Evolutionary conservation across 495 filamentous ascomycete genomes (phyloP), one percentile per base, ranked within the genome.

Genomic region (Jackrogersella multiformis): DNA sequence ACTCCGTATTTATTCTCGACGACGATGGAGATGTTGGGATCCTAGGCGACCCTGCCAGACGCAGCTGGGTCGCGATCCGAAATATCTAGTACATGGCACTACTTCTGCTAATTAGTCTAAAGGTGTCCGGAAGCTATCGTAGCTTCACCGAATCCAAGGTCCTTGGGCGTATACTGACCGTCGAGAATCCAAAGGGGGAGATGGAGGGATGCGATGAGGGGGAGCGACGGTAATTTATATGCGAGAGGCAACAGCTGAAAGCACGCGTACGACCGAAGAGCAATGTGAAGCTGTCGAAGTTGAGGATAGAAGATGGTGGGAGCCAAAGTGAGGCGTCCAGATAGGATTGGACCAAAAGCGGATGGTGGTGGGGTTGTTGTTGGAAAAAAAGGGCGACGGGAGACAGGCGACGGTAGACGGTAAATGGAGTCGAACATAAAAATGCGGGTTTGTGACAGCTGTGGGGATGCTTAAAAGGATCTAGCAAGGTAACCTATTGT

Each of bases 41-140:
- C 64, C 57, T 41, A 55, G 64, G 68, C 70, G 70, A 71, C 67
- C 64, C 61, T 69, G 56, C 62, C 73, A 67, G 64, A 64, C 57
- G 60, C 73, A 64, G 77, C 78, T 74, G 75, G 75, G 76, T 75
- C 79, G 79, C 79, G 73, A 76, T 74, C 66, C 49, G 62, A 64
- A 23, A 69, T 58, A 71, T 70, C 72, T 79, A 82, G 77, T 76
- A 78, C 81, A 83, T 83, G 68, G 70, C 78, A 74, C 76, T 78
- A 67, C 30, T 61, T 38, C 24, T 48, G 66, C 36, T 24, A 46
- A 71, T 81, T 69, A 81, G 80, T 72, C 49, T 38, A 30, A n/a
- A 48, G 49, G 18, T 35, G 32, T 59, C 28, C 20, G 32, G 28
- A 66, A 65, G 61, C 46, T 56, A 51, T 71, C 61, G 61, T 60